Base-by-base conservation (phyloP, 73 alveolate species). In the Stentor coeruleus region DNA sequence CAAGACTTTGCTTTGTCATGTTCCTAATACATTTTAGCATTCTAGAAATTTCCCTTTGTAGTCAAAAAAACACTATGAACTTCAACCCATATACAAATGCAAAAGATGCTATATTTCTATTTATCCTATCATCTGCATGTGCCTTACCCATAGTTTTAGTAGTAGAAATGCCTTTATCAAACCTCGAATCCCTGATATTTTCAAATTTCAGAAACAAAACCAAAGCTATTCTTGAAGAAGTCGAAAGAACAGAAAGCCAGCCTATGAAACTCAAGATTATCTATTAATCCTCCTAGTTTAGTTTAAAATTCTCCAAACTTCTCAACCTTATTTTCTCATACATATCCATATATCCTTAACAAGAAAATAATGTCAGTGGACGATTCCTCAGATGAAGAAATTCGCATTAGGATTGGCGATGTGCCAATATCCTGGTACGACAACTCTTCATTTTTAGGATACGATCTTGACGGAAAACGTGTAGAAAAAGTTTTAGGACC, bases 371-470 rank as follows among this genome's bases (percentile, higher is more conserved):
- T 49, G 66, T 60, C 80, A 14, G 80, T 28, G 20, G 98, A 91
- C 75, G 99, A 95, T 86, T 87, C 96, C 49, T 90, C 96, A 15
- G 99, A 95, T 77, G 99, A 95, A 89, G 99, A 95, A 83, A 93
- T 93, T 59, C 84, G 90, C 86, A 85, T 95, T 35, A 83, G 99
- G 58, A 91, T 94, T 4, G 99, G 99, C 57, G 88, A 95, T 83
- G 93, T 95, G 2, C 98, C 98, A 1, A 83, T 86, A 35, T 74
- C 94, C 26, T 95, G 98, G 98, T 95, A 95, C 77, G 94, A 92
- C 38, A 87, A 90, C 26, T 88, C 86, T 81, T 92, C 91, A 81
- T 94, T 91, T 83, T 72, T 75, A 20, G 99, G 99, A 74, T 95
- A 95, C 84, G 91, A 80, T 74, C 89, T 93, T 1, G 82, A 89